Evolutionary conservation across 169 alveolate species (phyloP), one percentile per base, ranked within the genome.

Genomic region (Babesia divergens): DNA sequence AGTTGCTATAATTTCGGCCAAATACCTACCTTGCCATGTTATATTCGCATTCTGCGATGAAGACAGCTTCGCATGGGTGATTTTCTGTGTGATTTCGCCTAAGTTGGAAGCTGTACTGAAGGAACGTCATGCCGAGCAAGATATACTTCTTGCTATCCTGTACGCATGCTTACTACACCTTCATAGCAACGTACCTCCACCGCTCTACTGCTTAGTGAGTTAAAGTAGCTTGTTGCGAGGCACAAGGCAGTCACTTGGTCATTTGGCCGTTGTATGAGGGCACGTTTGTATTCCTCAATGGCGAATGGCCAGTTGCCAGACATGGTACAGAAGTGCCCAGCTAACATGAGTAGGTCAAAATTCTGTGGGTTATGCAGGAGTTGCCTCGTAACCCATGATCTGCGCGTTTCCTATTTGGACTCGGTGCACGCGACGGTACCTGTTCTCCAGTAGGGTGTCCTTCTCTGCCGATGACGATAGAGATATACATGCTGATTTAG

Each of bases 241-340:
- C 91, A 86, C 56, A 86, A 86, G 18, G 76, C 64, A 5, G 86
- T 69, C 37, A 86, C 65, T 9, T 75, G 69, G 50, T 86, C 91
- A 11, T 70, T n/a, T 20, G 87, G 92, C 24, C 47, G 7, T 50
- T 69, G 54, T 43, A 51, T 42, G 24, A 53, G 86, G 22, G 92
- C 92, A 26, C 91, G 44, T 24, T 53, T 58, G 58, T 86, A 86
- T 53, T 86, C 92, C 18, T 87, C 89, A 14, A 58, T 84, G 13
- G 92, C 92, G 50, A 66, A 86, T 3, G 84, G 71, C 92, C 92
- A 86, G 32, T 83, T 79, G 16, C 90, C 83, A 3, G 92, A 86
- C 44, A 79, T 65, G 31, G 84, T 76, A 54, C 92, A 86, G 38
- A 80, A 86, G 37, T 86, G 92, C 28, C 88, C 91, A 20, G 76